A percentile compares a stretch with the other conserved stretches of the same genome.
Evolutionary conservation across 495 filamentous ascomycete genomes (phyloP).

Genomic region (Polyplosphaeria fusca): DNA sequence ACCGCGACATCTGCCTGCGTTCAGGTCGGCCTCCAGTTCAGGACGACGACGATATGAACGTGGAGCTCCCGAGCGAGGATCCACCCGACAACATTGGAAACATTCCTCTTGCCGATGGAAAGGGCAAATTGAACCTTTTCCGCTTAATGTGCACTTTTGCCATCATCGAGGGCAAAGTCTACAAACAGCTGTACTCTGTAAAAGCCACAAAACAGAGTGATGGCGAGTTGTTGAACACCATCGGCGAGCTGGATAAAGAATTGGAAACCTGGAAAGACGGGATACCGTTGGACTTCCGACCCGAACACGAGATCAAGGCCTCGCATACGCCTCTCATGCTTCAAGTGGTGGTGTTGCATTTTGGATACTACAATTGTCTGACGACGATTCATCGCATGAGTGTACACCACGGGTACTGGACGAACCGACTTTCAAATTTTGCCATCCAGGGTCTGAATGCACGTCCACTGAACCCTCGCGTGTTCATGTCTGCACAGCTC

Average conservation of each 20-base stretch:
- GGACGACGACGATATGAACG: slow-evolving; percentile 98
- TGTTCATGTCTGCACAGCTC: slow-evolving; percentile 89
- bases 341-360: slow-evolving; percentile 89
- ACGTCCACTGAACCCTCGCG: slow-evolving; percentile 82
- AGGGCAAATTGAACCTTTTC: slow-evolving; percentile 90
- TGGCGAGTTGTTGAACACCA: slow-evolving; percentile 90
- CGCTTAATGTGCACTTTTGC: slow-evolving; percentile 86
- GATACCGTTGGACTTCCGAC: slow-evolving; percentile 90
- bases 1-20: slow-evolving; percentile 92
- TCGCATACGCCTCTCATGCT: slow-evolving; percentile 85
- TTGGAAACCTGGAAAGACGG: slow-evolving; percentile 95
- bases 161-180: slow-evolving; percentile 87
- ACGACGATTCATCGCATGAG: slow-evolving; percentile 99
- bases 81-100: slow-evolving; percentile 90
- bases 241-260: slow-evolving; percentile 89
- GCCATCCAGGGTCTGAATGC: slow-evolving; percentile 92
- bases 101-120: slow-evolving; percentile 85
- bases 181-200: slow-evolving; percentile 89
- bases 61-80: slow-evolving; percentile 88
- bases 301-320: slow-evolving; percentile 90
- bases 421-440: slow-evolving; percentile 88
- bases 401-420: slow-evolving; percentile 98
- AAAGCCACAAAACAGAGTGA: slow-evolving; percentile 89
- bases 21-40: slow-evolving; percentile 91
- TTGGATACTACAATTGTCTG: slow-evolving; percentile 95